Base-by-base conservation (phyloP, 2,329 filamentous ascomycete genomes). In the Hypoxylon sp. region DNA sequence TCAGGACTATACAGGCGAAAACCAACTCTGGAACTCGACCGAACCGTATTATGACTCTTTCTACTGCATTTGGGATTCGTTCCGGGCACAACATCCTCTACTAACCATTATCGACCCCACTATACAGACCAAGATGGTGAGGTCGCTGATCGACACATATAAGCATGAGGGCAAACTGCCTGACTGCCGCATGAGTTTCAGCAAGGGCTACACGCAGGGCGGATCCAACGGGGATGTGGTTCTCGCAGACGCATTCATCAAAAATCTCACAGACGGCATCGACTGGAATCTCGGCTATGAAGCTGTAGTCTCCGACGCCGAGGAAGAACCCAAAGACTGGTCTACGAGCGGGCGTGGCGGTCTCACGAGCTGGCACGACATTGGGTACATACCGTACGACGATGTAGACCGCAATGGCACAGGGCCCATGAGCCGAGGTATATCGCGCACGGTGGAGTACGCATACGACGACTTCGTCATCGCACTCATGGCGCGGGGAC, bases 391-490 rank as follows among this genome's bases (percentile, higher is more conserved):
- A 25, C 92, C 92, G 0, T 85, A 84, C 6, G 85, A 92, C 61
- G 90, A 94, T 75, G 83, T 83, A 14, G 91, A 94, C 76, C 82
- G 82, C 0, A 81, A 85, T 33, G 90, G 90, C 13, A 85, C 85
- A 3, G 92, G 92, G 0, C 88, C 89, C 0, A 86, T 88, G 72
- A 92, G 90, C 0, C 88, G 92, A 13, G 90, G 86, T 58, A 87
- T 95, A 17, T 93, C 90, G 2, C 86, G 92, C 2, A 94, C 91
- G 0, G 88, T 95, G 3, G 92, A 95, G 77, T 95, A 95, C 77
- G 90, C 91, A 0, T 95, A 95, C 80, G 87, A 95, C 74, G 92
- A 95, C 80, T 95, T 91, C 73, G 89, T 87, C 69, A 88, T 93
- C 62, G 87, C 89, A 0, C 79, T 86, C 17, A 85, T 94, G 62